Evolutionary conservation across 208 protist genomes (phyloP), one percentile per base, ranked within the genome.

Genomic region (Angomonas deanei): DNA sequence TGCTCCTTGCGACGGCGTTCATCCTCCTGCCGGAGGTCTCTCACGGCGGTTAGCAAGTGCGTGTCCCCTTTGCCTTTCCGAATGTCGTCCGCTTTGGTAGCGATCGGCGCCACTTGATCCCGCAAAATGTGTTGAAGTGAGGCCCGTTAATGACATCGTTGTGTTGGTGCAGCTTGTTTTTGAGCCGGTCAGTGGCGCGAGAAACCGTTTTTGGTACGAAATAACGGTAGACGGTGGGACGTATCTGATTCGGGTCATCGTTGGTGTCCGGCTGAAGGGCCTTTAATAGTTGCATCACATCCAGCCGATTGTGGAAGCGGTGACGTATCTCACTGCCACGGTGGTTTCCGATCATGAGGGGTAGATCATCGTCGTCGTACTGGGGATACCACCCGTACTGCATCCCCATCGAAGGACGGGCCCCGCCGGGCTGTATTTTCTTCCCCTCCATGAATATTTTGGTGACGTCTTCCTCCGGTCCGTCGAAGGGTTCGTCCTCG

Each of bases 101-200:
- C 72, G 63, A 88, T 61, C 2, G 74, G 76, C 17, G 80, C 30
- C 13, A 88, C 65, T 63, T 76, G 70, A 47, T 70, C 54, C 27
- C 55, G 49, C 50, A 88, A 64, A 27, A 80, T 74, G 17, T 55
- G 59, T 15, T 79, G 56, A 88, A 88, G 23, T 69, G 15, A 13
- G 31, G 49, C 15, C 69, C 61, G 52, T 57, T 59, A 32, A 86
- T 64, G 31, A 56, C 63, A 8, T 39, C 17, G 1, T 23, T 4
- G 28, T 50, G 42, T 13, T 26, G 17, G 13, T 50, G 13, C 23
- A 50, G 42, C 42, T 50, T 50, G 13, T 50, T 10, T 26, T 19
- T 10, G 15, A 50, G 42, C 23, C 42, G 42, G 23, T 50, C 42
- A 26, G 42, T 50, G 42, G 42, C 19, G 42, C 17, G 8, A 23